These are phyloP conservation scores for Tetrapisispora namnaoensis DNA, from an alignment of 805 yeast genomes.

Conservation along the genomic window DNA sequence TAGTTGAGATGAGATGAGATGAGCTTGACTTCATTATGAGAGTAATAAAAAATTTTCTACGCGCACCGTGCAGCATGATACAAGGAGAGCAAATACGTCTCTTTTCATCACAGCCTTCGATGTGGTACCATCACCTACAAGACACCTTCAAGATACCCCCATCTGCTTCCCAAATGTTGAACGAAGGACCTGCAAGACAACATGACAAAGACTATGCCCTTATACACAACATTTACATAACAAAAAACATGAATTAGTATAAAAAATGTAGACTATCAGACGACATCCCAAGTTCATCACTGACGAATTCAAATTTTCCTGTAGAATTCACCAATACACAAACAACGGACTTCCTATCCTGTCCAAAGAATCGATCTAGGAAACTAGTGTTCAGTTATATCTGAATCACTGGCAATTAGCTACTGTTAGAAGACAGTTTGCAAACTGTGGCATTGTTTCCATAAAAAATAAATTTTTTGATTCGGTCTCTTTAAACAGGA, in stretches of 20 bases:
- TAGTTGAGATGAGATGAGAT: slow-evolving; percentile 7
- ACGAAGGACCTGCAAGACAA: too few relatives aligned
- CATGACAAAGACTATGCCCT: too few relatives aligned
- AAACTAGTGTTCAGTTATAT: slow-evolving; percentile 27
- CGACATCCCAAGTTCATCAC: slow-evolving; percentile 32
- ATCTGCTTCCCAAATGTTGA: not conserved
- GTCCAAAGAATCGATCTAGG: slow-evolving; percentile 28
- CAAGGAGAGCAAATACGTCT: not conserved
- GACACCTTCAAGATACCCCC: not conserved
- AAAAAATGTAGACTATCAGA: slow-evolving; percentile 28
- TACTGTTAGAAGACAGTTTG: slow-evolving; percentile 28
- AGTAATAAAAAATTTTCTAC: slow-evolving; percentile 4
- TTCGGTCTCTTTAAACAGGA: slow-evolving; percentile 20
- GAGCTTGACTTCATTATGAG: slow-evolving; percentile 8
- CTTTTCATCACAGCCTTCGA: too few relatives aligned
- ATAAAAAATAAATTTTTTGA: slow-evolving; percentile 21
- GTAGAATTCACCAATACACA: slow-evolving; percentile 16
- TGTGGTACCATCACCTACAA: not conserved
- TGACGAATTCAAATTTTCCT: slow-evolving; percentile 6
- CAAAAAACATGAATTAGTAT: not conserved
- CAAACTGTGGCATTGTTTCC: slow-evolving; percentile 34
- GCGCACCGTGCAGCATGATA: not conserved
- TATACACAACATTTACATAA: too few relatives aligned
- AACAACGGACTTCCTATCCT: slow-evolving; percentile 33
- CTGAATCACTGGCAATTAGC: slow-evolving; percentile 33